Base-by-base conservation (phyloP, 805 yeast genomes). In the Candida nemodendra region DNA sequence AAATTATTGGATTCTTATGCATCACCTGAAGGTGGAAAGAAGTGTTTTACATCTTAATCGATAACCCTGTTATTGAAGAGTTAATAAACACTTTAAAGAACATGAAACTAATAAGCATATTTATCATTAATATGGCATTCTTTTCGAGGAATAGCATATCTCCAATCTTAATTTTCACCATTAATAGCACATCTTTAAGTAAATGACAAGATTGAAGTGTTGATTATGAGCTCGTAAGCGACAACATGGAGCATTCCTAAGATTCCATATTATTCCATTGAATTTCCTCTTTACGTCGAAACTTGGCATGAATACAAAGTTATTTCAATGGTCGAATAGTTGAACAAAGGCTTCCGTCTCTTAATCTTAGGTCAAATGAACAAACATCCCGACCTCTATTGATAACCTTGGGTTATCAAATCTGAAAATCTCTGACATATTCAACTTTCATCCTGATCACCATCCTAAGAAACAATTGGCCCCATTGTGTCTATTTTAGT, bases 401-500 rank as follows among this genome's bases (percentile, higher is more conserved):
- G 16, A 44, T 41, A 14, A 81, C 83, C 34, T 57, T 65, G 2
- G 68, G 56, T 76, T 81, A 50, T 79, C 84, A 27, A 83, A 69
- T 53, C 91, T 71, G 4, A 80, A 72, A 3, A 81, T 83, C 9
- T 77, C 64, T 2, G 86, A 74, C 9, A 83, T 72, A 6, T 66
- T 60, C n/a, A 74, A 65, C 30, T 68, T 62, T 68, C 73, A 31
- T 66, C 65, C 36, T 63, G 61, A 42, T 64, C 65, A 19, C 87
- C 65, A 0, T 84, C 77, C 33, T 76, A 69, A 0, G 93, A 87
- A 4, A 80, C 79, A 22, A 86, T 75, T 2, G 85, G 71, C 21
- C 95, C 95, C 5, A 87, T 90, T 17, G 95, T 95, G 11, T 95
- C 95, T 2, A 87, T 73, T 5, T 95, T 95, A 22, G 85, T 72